Evolutionary conservation across 2,329 filamentous ascomycete genomes (phyloP).

Genomic region (Hymenoscyphus infarciens): DNA sequence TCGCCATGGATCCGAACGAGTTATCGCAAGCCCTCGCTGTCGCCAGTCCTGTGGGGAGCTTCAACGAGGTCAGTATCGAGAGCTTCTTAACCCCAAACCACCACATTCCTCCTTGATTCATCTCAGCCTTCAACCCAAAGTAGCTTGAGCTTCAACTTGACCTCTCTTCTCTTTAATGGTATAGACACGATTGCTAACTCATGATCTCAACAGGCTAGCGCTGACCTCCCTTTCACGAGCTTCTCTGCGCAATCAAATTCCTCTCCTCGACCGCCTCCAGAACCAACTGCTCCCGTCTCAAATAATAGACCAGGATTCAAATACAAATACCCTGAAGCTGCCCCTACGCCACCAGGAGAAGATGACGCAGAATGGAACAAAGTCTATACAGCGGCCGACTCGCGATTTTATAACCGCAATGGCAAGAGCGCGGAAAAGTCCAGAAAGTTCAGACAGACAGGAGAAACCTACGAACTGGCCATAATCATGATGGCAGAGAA

Average conservation of each 20-base stretch:
- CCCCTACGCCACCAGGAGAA: conserved; percentile 32
- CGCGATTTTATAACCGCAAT: conserved; percentile 32
- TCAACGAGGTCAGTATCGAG: neutral
- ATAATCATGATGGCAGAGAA: conserved; percentile 30
- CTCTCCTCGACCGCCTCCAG: neutral
- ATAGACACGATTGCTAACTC: neutral
- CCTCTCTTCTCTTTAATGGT: neutral
- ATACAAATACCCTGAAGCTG: conserved; percentile 35
- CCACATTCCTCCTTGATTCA: neutral
- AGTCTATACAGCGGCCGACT: conserved; percentile 34
- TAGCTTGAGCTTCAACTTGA: conserved; percentile 3
- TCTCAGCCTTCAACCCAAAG: neutral
- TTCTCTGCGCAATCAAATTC: neutral
- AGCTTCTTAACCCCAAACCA: neutral
- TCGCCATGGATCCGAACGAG: conserved; percentile 2
- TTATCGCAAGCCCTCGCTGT: conserved; percentile 1
- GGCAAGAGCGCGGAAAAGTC: conserved; percentile 30
- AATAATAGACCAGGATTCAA: conserved; percentile 30
- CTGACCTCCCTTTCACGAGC: neutral
- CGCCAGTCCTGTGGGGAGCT: neutral
- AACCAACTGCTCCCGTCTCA: conserved; percentile 14
- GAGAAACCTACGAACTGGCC: conserved; percentile 29
- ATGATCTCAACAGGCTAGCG: neutral
- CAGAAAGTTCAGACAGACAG: conserved; percentile 24
- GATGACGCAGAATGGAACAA: conserved; percentile 34